These are phyloP conservation scores for Ambrosia hybrid DNA, from an alignment of 140 eudicot species.

Conservation along the genomic window DNA sequence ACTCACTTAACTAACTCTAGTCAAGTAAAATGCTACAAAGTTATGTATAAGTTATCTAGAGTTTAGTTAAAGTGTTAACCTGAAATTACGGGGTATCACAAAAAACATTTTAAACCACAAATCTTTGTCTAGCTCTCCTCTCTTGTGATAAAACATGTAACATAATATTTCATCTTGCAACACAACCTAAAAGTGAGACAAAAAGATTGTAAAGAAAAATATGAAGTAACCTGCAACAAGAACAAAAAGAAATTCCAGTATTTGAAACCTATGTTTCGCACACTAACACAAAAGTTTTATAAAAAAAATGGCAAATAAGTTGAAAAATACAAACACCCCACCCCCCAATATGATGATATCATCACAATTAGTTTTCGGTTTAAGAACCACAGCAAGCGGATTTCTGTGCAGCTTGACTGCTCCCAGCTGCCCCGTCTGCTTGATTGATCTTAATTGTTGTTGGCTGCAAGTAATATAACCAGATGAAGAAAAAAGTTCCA, in stretches of 20 bases:
- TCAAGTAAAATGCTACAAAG: too few relatives aligned
- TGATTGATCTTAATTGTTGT: slow-evolving; percentile 47
- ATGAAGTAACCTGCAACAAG: slow-evolving; percentile 20
- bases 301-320: slow-evolving; percentile 8
- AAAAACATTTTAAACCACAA: too few relatives aligned
- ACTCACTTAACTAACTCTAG: too few relatives aligned
- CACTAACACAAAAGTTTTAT: slow-evolving; percentile 16
- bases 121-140: neutral
- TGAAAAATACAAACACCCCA: slow-evolving; percentile 18
- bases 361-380: slow-evolving; percentile 11
- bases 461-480: slow-evolving; percentile 38
- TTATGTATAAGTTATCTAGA: too few relatives aligned
- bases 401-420: slow-evolving; percentile 37
- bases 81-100: too few relatives aligned
- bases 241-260: slow-evolving; percentile 12
- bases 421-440: slow-evolving; percentile 35
- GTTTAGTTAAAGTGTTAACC: too few relatives aligned
- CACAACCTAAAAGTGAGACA: slow-evolving; percentile 21
- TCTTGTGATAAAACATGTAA: neutral
- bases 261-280: slow-evolving; percentile 28
- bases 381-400: slow-evolving; percentile 60
- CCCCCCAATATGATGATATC: slow-evolving; percentile 5
- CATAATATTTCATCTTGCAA: slow-evolving; percentile 14
- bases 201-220: slow-evolving; percentile 8
- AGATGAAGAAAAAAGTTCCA: neutral